Percentiles rank a stretch among this genome's conserved stretches.
phyloP scores from a whole-genome alignment of 2,329 filamentous ascomycete species.

The Chaetomiaceae sp. region DNA sequence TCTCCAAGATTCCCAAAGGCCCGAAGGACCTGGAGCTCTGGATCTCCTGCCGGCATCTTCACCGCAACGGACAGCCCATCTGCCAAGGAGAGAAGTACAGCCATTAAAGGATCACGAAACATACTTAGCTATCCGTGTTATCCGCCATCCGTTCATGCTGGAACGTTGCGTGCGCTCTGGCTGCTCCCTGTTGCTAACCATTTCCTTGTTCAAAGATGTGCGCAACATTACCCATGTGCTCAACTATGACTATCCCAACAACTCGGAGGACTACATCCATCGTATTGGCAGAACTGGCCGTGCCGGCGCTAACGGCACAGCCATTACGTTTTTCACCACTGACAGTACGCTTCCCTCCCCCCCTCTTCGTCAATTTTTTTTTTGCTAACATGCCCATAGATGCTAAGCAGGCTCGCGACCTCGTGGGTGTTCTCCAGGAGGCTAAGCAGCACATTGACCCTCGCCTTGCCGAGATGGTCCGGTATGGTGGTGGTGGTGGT shows the following conservation, averaged over 20 bases:
- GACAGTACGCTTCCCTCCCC: slow-evolving; percentile 75
- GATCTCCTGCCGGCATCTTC: slow-evolving; percentile 48
- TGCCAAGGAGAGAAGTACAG: slow-evolving; percentile 52
- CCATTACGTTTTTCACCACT: slow-evolving; percentile 98
- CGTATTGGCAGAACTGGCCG: slow-evolving; percentile 94
- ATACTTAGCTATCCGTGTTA: slow-evolving; percentile 44
- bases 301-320: slow-evolving; percentile 90
- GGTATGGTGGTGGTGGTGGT: slow-evolving; percentile 83
- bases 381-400: slow-evolving; percentile 51
- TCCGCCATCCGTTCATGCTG: slow-evolving; percentile 48
- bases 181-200: slow-evolving; percentile 70
- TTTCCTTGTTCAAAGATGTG: slow-evolving; percentile 76
- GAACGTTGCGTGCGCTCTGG: slow-evolving; percentile 56
- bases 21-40: slow-evolving; percentile 53
- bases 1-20: slow-evolving; percentile 53
- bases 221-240: slow-evolving; percentile 99
- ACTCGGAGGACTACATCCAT: slow-evolving; percentile 97
- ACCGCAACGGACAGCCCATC: slow-evolving; percentile 59
- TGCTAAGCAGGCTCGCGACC: slow-evolving; percentile 92
- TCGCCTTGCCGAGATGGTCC: slow-evolving; percentile 89
- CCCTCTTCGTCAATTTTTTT: background rate
- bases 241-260: slow-evolving; percentile 99
- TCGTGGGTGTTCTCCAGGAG: slow-evolving; percentile 87
- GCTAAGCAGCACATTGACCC: slow-evolving; percentile 98
- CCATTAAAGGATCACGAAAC: slow-evolving; percentile 45